Base-by-base conservation (phyloP, 2,329 filamentous ascomycete genomes). In the Penicillium paneum region DNA sequence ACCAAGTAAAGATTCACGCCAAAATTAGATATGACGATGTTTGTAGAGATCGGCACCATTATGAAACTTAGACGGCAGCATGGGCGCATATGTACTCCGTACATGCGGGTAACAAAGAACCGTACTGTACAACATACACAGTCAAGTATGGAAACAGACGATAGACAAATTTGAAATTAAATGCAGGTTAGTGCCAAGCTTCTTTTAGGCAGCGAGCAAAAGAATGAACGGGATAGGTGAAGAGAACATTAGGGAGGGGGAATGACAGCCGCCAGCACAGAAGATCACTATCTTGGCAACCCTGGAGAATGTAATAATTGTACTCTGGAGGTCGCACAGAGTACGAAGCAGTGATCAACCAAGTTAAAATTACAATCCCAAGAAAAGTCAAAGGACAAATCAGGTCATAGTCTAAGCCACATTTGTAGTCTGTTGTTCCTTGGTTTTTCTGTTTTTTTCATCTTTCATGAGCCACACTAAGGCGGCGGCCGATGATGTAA, bases 401-500 rank as follows among this genome's bases (percentile, higher is more conserved):
- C 12, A 32, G 26, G 26, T 4, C 28, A 13, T 32, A 32, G 13
- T 7, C 6, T 32, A 32, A 32, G 31, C 31, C 31, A 32, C 31
- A 32, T 15, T 32, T 17, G 24, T 26, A 19, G 26, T 15, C 24
- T 28, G 46, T 40, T 13, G 19, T 34, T 32, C 42, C 42, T 44
- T 44, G 42, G 32, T n/a, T 28, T 28, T 28, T 4, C 3, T 8
- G 26, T 35, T 21, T 39, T 38, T 38, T 38, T 8, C 7, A 6
- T 19, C 11, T 29, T 29, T 0, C 8, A n/a, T 12, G 36, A 50
- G 58, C 58, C 58, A 61, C 58, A 57, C 21, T 4, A 24, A 24
- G 21, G 21, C 49, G 53, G 58, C 53, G 42, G 46, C 53, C 72
- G 0, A 72, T 72, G 48, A 71, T 68, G 49, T 78, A 75, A 64